These are phyloP conservation scores for Eucalyptus erythrocorys DNA, from an alignment of 345 rosid species.

Conservation along the genomic window DNA sequence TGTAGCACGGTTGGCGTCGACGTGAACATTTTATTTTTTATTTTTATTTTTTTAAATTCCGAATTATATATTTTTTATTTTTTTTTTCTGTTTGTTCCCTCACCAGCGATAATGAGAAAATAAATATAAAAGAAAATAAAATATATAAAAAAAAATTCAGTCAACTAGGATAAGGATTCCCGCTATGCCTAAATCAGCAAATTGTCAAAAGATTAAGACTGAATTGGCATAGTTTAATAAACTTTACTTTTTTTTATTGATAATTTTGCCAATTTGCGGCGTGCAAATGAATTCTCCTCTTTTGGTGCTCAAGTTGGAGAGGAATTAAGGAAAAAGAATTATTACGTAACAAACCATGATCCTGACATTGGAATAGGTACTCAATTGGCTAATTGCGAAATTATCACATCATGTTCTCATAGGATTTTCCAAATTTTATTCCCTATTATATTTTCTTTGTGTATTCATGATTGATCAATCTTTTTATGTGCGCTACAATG, in stretches of 20 bases:
- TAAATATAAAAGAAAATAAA: no score
- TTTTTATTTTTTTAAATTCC: background rate
- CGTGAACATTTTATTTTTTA: no score
- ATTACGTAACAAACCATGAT: no score
- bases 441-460: no score
- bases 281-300: background rate
- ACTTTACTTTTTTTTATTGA: background rate
- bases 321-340: background rate
- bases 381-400: no score
- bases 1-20: background rate
- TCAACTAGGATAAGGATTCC: background rate
- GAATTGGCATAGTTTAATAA: background rate
- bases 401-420: no score
- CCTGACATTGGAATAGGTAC: no score
- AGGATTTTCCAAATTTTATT: no score
- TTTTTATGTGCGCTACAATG: no score
- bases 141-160: background rate
- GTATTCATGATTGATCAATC: no score
- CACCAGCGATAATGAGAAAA: background rate
- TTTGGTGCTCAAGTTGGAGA: background rate
- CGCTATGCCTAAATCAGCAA: background rate
- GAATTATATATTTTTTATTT: background rate
- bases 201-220: no score
- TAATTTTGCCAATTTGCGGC: background rate
- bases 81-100: no score